Base-by-base conservation (phyloP, 371 early-diverging fungal species). In the Mortierella sp. region DNA sequence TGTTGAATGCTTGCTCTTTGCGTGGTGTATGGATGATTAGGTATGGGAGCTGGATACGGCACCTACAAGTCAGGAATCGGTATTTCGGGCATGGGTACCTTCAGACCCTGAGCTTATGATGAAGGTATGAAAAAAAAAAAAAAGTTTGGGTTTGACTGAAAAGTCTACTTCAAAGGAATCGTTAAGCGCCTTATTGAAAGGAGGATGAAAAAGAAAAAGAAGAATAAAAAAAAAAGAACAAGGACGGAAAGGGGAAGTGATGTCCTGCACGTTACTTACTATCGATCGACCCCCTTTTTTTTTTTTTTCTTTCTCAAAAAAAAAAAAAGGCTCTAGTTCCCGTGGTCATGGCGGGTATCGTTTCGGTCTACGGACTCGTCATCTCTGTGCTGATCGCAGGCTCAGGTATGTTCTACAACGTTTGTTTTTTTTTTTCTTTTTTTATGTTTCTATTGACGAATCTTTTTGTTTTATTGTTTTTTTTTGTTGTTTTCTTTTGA, bases 281-380 rank as follows among this genome's bases (percentile, higher is more conserved):
- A 9, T n/a, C 37, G 37, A 37, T 9, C n/a, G n/a, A 37, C 37
- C 37, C 37, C 37, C 43, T 11, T 55, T 26, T 4, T 26, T 48
- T 47, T 55, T 23, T 57, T n/a, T 0, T 47, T 63, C 28, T 75
- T n/a, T n/a, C n/a, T n/a, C n/a, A n/a, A n/a, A n/a, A n/a, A n/a
- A n/a, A n/a, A n/a, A n/a, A n/a, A n/a, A n/a, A 83, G 87, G 88
- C 87, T 57, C 87, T 95, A 45, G 90, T 98, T 60, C 98, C 98
- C 18, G 95, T 98, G 55, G 95, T 99, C 82, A 98, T 99, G 99
- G 96, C 97, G 80, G 98, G 98, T 92, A 98, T 99, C 82, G 91
- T 99, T 83, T 97, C 93, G 71, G 94, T 99, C 71, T 99, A 99
- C 86, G 99, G 99, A 68, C 89, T 99, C 37, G 98, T 98, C 16